These are phyloP conservation scores for Megacollybia marginata DNA, from an alignment of 768 basidiomycete genomes.

Conservation along the genomic window DNA sequence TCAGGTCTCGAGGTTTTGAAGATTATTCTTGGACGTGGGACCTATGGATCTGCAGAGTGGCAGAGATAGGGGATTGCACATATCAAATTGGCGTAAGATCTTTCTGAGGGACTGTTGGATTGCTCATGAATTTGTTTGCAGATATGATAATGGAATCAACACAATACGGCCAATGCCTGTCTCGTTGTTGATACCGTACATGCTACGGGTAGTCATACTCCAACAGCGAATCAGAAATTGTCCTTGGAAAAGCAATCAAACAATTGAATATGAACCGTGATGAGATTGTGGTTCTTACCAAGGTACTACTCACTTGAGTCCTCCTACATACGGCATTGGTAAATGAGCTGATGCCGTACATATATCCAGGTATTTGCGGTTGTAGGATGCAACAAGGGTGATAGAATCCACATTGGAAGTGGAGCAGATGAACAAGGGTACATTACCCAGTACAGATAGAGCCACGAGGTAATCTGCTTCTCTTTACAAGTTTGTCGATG, in stretches of 20 bases:
- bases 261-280: background rate
- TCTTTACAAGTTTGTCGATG: background rate
- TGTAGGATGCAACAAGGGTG: background rate
- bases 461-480: slow-evolving; percentile 18
- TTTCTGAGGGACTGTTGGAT: no score
- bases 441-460: slow-evolving; percentile 15
- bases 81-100: no score
- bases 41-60: background rate
- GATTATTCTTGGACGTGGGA: slow-evolving; percentile 17
- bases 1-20: slow-evolving; percentile 42
- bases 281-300: background rate
- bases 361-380: slow-evolving; percentile 30
- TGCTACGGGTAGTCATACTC: slow-evolving; percentile 3
- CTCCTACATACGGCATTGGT: no score
- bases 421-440: slow-evolving; percentile 5
- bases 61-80: no score
- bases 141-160: slow-evolving; percentile 20
- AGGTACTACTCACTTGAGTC: background rate
- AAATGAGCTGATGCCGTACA: slow-evolving; percentile 17
- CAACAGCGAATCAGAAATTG: background rate
- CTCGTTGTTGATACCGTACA: background rate
- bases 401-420: background rate
- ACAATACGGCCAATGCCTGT: slow-evolving; percentile 18
- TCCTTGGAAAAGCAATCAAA: background rate
- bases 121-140: background rate